Base-by-base conservation (phyloP, 225 moss, liverwort and hornwort genomes). In the Sphagnum tenellum region DNA sequence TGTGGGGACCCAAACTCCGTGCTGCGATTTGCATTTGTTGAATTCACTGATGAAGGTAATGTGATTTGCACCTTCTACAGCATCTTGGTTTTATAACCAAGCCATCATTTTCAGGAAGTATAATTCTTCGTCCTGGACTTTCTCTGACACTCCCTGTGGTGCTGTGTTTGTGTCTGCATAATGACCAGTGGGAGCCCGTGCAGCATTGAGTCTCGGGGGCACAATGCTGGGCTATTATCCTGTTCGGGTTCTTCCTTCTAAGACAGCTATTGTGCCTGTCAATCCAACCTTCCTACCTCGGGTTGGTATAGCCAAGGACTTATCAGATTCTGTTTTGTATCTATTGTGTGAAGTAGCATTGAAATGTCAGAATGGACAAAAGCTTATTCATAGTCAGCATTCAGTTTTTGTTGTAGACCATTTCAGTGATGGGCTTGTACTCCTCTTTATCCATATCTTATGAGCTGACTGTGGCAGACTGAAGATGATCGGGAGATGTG, bases 401-500 rank as follows among this genome's bases (percentile, higher is more conserved):
- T 29, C 29, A 29, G 29, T 29, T 29, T 29, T 29, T 29, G 29
- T 55, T 2, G 44, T 60, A 6, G 12, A 60, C 12, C 56, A 9
- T 46, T 9, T 64, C 11, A 46, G 9, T 10, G 45, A 47, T 47
- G 47, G 47, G 47, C 4, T 48, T 7, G 4, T 53, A 7, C 53
- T 7, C 7, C 8, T 10, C 10, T 7, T 10, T 53, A 6, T 6
- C 10, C 2, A 48, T 9, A 14, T 12, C n/a, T 0, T 8, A 29
- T 1, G n/a, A n/a, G 2, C 51, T 52, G 4, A 65, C 0, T 72
- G 14, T 82, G 74, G 29, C 88, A 91, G 92, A 92, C 96, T 3
- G 92, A 96, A 76, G 96, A 92, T 72, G 96, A 96, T 71, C 84
- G 96, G 56, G 96, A 96, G 84, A 96, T 96, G 92, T 96, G 92